Conservation (phyloP, 495 filamentous ascomycete genomes). For the Aspergillus egyptiacus region DNA sequence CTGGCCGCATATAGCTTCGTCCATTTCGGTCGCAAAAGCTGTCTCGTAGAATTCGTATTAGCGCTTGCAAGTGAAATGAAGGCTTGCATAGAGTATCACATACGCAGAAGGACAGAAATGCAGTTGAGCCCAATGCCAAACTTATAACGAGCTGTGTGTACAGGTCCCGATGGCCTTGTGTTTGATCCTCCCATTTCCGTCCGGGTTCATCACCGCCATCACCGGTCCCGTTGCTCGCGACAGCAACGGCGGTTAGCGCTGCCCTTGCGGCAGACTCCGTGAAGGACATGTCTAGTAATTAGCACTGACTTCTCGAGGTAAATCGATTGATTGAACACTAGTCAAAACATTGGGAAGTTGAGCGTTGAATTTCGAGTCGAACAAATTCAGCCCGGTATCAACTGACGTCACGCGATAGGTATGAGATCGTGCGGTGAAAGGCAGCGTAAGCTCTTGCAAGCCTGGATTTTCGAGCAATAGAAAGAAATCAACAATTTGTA, state of each 20-base stretch:
- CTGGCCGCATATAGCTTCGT: constrained; percentile 85
- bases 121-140: constrained; percentile 47
- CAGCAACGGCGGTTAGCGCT: constrained; percentile 20
- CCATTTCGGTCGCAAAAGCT: constrained; percentile 87
- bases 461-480: too few relatives aligned
- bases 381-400: constrained; percentile 16
- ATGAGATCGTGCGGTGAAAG: constrained; percentile 7
- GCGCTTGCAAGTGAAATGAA: too few relatives aligned
- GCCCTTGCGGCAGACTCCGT: constrained; percentile 26
- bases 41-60: constrained; percentile 5
- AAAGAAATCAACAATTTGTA: too few relatives aligned
- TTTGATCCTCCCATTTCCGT: constrained; percentile 32
- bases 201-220: constrained; percentile 17
- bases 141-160: constrained; percentile 56
- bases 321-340: constrained; percentile 12
- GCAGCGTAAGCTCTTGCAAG: constrained; percentile 3
- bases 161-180: constrained; percentile 44
- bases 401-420: constrained; percentile 32
- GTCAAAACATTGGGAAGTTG: constrained; percentile 19
- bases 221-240: constrained; percentile 15
- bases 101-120: constrained; percentile 62
- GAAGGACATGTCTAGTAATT: constrained; percentile 26
- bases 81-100: constrained; percentile 19
- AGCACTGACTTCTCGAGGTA: not conserved
- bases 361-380: constrained; percentile 9